Conservation (phyloP, 2,329 filamentous ascomycete species). For the Stromatinia cepivora region DNA sequence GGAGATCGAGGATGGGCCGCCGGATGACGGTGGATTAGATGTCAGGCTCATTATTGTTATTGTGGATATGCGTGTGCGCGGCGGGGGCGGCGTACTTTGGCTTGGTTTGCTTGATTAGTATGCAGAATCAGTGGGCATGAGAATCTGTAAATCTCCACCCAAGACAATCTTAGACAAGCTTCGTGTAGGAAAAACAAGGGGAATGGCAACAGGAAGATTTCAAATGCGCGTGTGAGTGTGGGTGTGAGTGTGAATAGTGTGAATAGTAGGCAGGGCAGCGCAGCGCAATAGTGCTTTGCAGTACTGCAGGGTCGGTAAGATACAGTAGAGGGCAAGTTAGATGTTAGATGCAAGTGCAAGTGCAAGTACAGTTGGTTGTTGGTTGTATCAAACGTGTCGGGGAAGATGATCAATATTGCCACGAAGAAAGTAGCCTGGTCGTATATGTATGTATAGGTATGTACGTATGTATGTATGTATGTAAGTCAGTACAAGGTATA, state of each 20-base stretch:
- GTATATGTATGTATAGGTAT: neutral
- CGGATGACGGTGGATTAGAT: constrained; percentile 41
- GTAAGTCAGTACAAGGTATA: neutral
- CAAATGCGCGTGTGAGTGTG: constrained; percentile 9
- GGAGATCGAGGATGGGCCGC: constrained; percentile 38
- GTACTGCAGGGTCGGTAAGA: constrained; percentile 11
- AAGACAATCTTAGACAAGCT: constrained; percentile 18
- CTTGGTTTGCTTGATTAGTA: constrained; percentile 11
- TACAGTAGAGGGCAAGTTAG: constrained; percentile 9
- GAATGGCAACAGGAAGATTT: constrained; percentile 7
- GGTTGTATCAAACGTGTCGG: neutral
- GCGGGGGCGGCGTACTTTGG: constrained; percentile 15
- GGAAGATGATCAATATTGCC: constrained; percentile 7
- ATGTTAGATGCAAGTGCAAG: neutral
- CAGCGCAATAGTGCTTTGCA: constrained; percentile 10
- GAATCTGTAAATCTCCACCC: constrained; percentile 2
- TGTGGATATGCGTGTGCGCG: constrained; percentile 21
- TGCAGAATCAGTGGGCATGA: constrained; percentile 3
- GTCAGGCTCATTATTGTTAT: constrained; percentile 36
- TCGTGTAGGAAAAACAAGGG: constrained; percentile 15
- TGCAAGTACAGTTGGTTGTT: neutral
- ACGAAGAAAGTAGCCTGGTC: neutral
- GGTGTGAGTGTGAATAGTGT: neutral
- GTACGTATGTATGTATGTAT: neutral
- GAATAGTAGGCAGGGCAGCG: constrained; percentile 5